phyloP scores from a whole-genome alignment of 495 filamentous ascomycete genomes.

The Xylaria cubensis region DNA sequence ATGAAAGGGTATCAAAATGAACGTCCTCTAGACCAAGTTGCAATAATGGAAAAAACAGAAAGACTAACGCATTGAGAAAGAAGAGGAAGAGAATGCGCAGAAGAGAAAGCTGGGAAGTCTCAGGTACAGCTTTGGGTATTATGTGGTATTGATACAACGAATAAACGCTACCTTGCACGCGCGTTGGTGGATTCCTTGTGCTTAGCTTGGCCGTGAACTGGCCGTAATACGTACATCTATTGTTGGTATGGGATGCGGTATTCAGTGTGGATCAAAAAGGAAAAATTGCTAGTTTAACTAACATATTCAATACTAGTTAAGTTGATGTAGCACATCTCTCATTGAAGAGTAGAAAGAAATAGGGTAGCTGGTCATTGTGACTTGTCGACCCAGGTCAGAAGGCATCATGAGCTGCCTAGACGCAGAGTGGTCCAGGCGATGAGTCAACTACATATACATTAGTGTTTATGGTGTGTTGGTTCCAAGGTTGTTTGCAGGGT shows the following conservation, averaged over 20 bases:
- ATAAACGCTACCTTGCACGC: slow-evolving; percentile 21
- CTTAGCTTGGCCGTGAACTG: slow-evolving; percentile 15
- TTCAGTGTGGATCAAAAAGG: background rate
- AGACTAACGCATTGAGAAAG: background rate
- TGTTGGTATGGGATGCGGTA: background rate
- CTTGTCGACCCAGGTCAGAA: background rate
- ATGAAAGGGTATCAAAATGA: slow-evolving; percentile 18
- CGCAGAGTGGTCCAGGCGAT: background rate
- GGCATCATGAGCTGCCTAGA: slow-evolving; percentile 18
- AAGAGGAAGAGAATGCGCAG: background rate
- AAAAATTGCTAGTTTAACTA: background rate
- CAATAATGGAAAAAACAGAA: background rate
- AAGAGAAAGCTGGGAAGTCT: background rate
- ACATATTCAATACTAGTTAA: background rate
- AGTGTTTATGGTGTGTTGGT: background rate
- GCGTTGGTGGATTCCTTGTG: slow-evolving; percentile 16
- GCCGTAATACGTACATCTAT: background rate
- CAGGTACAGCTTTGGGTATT: slow-evolving; percentile 10
- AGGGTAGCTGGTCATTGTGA: background rate
- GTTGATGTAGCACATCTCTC: background rate
- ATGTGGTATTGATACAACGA: slow-evolving; percentile 13
- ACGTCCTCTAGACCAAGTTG: background rate
- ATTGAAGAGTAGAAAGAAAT: background rate
- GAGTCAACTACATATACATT: slow-evolving; percentile 2
- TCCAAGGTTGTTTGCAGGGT: background rate